Percentiles rank a stretch among this genome's conserved stretches.
Conservation (phyloP, 106 monocot species). For the Acorus calamus region DNA sequence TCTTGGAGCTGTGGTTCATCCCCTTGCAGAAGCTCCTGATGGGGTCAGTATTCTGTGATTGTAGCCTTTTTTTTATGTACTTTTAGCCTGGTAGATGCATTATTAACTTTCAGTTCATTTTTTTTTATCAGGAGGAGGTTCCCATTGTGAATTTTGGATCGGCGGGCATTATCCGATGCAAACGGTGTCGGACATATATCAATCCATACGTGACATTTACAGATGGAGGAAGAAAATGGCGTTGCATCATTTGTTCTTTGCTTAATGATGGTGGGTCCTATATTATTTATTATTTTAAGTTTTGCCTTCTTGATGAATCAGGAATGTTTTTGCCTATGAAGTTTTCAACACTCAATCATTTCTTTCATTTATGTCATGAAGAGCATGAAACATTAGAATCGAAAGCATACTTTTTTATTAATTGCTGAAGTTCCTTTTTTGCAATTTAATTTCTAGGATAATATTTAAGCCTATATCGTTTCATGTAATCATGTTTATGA, state of each 20-base stretch:
- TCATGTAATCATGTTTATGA: too few species aligned
- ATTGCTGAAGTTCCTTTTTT: too few species aligned
- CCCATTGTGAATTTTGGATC: slow-evolving; percentile 91
- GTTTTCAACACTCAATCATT: too few species aligned
- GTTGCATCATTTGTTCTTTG: slow-evolving; percentile 89
- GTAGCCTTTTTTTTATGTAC: not conserved
- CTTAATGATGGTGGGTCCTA: slow-evolving; percentile 80
- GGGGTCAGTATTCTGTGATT: slow-evolving; percentile 36
- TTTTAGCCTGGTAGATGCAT: too few species aligned
- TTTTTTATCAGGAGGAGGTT: slow-evolving; percentile 69
- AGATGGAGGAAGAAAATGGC: slow-evolving; percentile 94
- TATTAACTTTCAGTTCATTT: not conserved
- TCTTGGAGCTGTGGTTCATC: slow-evolving; percentile 85
- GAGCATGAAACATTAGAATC: too few species aligned
- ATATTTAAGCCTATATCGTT: too few species aligned
- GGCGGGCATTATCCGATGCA: slow-evolving; percentile 78
- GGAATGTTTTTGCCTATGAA: too few species aligned
- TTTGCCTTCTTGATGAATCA: too few species aligned
- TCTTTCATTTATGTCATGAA: too few species aligned
- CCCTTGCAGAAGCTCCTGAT: slow-evolving; percentile 81
- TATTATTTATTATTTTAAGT: not conserved
- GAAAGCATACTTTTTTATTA: too few species aligned
- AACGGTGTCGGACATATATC: slow-evolving; percentile 85
- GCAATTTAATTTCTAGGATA: too few species aligned
- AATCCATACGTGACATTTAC: slow-evolving; percentile 93